Evolutionary conservation across 1,284 basidiomycete species (phyloP), one percentile per base, ranked within the genome.

Genomic region (Sphaerobolus stellatus): DNA sequence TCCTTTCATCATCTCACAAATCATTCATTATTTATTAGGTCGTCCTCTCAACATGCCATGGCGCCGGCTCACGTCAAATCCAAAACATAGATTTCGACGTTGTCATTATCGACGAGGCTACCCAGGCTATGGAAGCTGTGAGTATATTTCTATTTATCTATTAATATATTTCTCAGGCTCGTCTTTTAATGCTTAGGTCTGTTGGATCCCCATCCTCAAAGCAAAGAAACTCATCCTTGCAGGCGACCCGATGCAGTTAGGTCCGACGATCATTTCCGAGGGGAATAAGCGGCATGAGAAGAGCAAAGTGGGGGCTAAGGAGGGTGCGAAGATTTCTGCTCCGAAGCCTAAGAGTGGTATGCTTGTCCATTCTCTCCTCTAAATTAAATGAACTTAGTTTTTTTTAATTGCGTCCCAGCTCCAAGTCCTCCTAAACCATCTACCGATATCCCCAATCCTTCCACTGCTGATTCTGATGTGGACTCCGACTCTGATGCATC

Each of bases 141-240:
- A 61, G 72, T 62, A 18, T 33, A 16, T 14, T 36, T 50, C 34
- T 48, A 6, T 13, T 34, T 41, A 43, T 8, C 56, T 59, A 29
- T 49, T 51, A 41, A 50, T n/a, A 9, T n/a, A 14, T 60, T 11
- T 34, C n/a, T 24, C 54, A 16, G n/a, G n/a, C n/a, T n/a, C n/a
- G n/a, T 31, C 38, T n/a, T 46, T 29, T 14, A 25, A 20, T 20
- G 40, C 48, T 22, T 56, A 92, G 89, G 89, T 90, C 3, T 98
- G 95, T 70, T 98, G 96, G 94, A 86, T 98, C 29, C 94, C 96
- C 1, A 90, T 98, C 49, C 81, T 96, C 66, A 94, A 94, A 69
- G 86, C 82, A 2, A 86, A 85, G 68, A 95, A 93, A 66, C 75
- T 97, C 47, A 90, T 98, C 11, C 75, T 98, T 5, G 94, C 93